Evolutionary conservation across 306 rosid species (phyloP), one percentile per base, ranked within the genome.

Genomic region (Rosa multiflora): DNA sequence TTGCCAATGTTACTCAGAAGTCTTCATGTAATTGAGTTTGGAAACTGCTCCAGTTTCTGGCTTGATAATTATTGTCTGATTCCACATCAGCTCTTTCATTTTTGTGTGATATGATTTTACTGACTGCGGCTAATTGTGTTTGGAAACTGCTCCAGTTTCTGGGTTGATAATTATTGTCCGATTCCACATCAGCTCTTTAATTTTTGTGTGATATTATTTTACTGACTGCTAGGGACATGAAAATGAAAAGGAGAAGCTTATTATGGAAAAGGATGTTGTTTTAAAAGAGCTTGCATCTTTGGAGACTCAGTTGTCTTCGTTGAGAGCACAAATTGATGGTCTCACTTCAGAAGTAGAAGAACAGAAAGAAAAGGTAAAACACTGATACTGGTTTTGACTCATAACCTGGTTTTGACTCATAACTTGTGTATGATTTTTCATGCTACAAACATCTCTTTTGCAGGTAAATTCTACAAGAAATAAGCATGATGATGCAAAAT

Each of bases 211-310:
- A 32, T 46, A 3, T 80, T 70, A 64, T 67, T 81, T 76, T 85
- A 51, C 78, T 76, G 51, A 74, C 69, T 73, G 83, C 10, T 75
- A 95, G 99, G 97, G 91, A 56, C 98, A 92, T 85, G 99, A 91
- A 82, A 92, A 85, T 92, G 98, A 92, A 80, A 92, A 89, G 83
- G 97, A 95, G 93, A 95, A 88, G 86, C 94, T 95, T 66, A 89
- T 90, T 61, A 87, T 95, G 98, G 98, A 95, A 91, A 92, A 83
- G 92, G 98, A 92, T 82, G 93, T 95, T 77, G 94, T 81, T 85
- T 78, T 88, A 52, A 87, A 91, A 86, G 99, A 95, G 89, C 79
- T 79, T 85, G 83, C 87, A 37, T 84, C 95, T 74, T 81, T 85
- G 83, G 94, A 92, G 88, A 84, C 88, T 72, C 98, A 95, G 53